Evolutionary conservation across 441 rosid genomes (phyloP).

Genomic region (Capsella rubella): DNA sequence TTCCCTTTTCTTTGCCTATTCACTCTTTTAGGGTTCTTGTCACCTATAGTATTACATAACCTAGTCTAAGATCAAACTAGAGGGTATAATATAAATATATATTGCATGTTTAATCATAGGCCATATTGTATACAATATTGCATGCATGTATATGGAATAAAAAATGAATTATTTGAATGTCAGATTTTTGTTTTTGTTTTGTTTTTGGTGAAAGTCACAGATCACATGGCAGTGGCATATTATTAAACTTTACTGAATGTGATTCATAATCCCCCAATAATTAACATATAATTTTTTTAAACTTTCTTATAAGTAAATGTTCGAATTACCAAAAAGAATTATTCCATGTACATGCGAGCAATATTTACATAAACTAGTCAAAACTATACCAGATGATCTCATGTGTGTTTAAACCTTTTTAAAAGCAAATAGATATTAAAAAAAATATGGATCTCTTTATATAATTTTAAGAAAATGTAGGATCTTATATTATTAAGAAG

Average conservation of each 20-base stretch:
- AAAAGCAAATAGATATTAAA: no score
- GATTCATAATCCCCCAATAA: neutral
- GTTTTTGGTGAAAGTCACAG: neutral
- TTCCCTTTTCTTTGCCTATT: neutral
- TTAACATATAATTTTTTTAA: neutral
- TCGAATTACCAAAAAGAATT: no score
- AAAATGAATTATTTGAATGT: neutral
- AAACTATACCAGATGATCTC: no score
- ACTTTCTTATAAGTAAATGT: neutral
- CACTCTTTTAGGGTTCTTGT: conserved; percentile 8
- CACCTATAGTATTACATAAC: neutral
- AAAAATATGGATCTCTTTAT: no score
- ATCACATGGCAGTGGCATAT: neutral
- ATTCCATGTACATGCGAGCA: no score
- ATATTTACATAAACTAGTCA: no score
- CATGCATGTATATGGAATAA: neutral
- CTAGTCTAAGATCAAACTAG: no score
- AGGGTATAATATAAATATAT: no score
- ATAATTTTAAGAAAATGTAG: no score
- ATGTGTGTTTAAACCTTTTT: no score
- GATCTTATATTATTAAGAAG: no score
- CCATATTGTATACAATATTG: neutral
- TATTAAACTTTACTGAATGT: neutral
- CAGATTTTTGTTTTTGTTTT: neutral
- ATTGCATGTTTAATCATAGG: neutral